Conservation (phyloP, 1,284 basidiomycete species). For the Sphagnurus paluster region DNA sequence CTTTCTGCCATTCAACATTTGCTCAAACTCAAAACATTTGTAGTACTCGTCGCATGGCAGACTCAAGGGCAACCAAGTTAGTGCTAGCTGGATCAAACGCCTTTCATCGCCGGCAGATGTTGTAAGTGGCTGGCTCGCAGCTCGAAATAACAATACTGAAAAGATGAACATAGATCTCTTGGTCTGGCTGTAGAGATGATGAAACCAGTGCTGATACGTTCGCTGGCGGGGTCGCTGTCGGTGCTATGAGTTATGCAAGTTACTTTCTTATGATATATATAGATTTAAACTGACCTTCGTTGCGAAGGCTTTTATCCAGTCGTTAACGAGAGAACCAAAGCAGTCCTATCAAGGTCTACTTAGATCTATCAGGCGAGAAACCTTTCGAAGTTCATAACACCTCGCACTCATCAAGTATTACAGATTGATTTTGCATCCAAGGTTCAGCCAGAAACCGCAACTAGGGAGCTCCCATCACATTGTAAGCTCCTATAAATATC, state of each 20-base stretch:
- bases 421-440: constrained; percentile 53
- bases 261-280: not conserved
- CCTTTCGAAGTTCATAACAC: not conserved
- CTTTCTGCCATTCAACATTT: not conserved
- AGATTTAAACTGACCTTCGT: not conserved
- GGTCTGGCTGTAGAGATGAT: constrained; percentile 77
- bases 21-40: not conserved
- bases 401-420: not conserved
- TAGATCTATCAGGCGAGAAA: constrained; percentile 55
- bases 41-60: constrained; percentile 66
- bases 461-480: constrained; percentile 73
- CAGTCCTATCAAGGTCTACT: constrained; percentile 79
- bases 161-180: constrained; percentile 46
- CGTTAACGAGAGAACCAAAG: constrained; percentile 59
- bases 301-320: constrained; percentile 66
- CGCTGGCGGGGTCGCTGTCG: constrained; percentile 51
- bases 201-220: constrained; percentile 70
- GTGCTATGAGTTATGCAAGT: constrained; percentile 72
- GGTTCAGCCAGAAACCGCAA: constrained; percentile 83
- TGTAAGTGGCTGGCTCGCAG: constrained; percentile 35
- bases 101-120: constrained; percentile 49
- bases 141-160: not conserved
- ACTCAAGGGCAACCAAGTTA: constrained; percentile 51
- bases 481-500: constrained; percentile 42
- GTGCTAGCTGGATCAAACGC: constrained; percentile 29